Conservation (phyloP, 2,329 filamentous ascomycete genomes). For the Tothia fuscella region DNA sequence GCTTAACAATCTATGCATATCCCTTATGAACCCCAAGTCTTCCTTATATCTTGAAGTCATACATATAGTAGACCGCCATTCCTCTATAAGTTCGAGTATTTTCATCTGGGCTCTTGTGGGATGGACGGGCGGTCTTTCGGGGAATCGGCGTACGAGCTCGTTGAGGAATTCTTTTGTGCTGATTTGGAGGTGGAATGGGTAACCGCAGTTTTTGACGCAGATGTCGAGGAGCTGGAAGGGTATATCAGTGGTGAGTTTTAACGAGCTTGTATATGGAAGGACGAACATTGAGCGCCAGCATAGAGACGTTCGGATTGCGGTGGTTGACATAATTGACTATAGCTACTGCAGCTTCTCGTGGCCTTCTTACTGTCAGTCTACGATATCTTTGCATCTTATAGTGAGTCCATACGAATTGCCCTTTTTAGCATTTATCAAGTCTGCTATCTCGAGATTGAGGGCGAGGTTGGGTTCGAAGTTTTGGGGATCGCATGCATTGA, state of each 20-base stretch:
- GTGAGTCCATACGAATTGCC: slow-evolving; percentile 54
- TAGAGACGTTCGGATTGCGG: slow-evolving; percentile 86
- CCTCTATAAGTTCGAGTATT: slow-evolving; percentile 92
- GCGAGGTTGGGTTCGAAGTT: slow-evolving; percentile 98
- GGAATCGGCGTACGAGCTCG: slow-evolving; percentile 90
- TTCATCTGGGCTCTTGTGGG: slow-evolving; percentile 77
- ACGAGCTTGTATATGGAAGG: background rate
- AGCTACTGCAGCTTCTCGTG: slow-evolving; percentile 83
- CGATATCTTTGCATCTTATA: background rate
- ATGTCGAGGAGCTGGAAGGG: slow-evolving; percentile 72
- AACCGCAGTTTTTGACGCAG: slow-evolving; percentile 99
- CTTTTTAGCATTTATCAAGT: slow-evolving; percentile 96
- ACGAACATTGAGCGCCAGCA: slow-evolving; percentile 66
- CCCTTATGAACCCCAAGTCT: slow-evolving; percentile 86
- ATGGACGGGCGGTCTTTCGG: slow-evolving; percentile 80
- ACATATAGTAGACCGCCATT: slow-evolving; percentile 97
- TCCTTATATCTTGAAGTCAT: slow-evolving; percentile 97
- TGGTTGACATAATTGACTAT: slow-evolving; percentile 95
- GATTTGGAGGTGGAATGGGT: slow-evolving; percentile 96
- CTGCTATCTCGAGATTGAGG: slow-evolving; percentile 88
- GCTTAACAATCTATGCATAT: slow-evolving; percentile 91
- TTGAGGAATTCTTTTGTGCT: slow-evolving; percentile 98
- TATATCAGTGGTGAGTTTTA: background rate
- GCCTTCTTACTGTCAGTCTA: slow-evolving; percentile 33
- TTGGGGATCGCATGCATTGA: slow-evolving; percentile 90